Conservation (phyloP, 352 stramenopile genomes). For the Plasmopara viticola region DNA sequence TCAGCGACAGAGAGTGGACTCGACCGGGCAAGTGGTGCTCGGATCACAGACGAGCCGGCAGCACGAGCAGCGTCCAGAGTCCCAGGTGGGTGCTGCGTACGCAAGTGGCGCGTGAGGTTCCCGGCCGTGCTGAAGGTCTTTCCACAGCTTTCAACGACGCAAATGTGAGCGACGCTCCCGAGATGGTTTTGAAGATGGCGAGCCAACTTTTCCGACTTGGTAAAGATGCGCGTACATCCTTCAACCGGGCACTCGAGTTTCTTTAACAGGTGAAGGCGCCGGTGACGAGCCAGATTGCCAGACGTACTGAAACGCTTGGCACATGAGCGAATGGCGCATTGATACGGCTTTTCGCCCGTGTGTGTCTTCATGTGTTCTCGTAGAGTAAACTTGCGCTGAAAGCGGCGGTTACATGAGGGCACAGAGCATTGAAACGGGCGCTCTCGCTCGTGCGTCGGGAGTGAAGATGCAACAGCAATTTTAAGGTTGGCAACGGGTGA, state of each 20-base stretch:
- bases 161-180: constrained; percentile 42
- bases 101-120: constrained; percentile 62
- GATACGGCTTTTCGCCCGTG: constrained; percentile 69
- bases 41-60: constrained; percentile 12
- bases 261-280: constrained; percentile 39
- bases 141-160: constrained; percentile 38
- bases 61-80: constrained; percentile 27
- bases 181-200: constrained; percentile 45
- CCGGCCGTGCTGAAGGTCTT: constrained; percentile 61
- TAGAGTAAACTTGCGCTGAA: constrained; percentile 73
- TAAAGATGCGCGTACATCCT: constrained; percentile 38
- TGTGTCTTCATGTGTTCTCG: constrained; percentile 79
- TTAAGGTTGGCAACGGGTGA: too few species aligned
- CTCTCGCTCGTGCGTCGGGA: constrained; percentile 26
- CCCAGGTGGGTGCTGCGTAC: constrained; percentile 41
- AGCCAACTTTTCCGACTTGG: constrained; percentile 40
- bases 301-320: constrained; percentile 61
- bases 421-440: constrained; percentile 30
- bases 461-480: constrained; percentile 11
- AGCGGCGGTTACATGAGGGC: constrained; percentile 37
- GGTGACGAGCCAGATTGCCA: constrained; percentile 54
- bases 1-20: constrained; percentile 20
- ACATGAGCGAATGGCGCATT: constrained; percentile 46
- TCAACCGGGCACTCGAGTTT: constrained; percentile 37
- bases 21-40: constrained; percentile 11